Percentiles rank a stretch among this genome's conserved stretches.
Conservation (phyloP, 345 rosid genomes). For the Hypericum perforatum region DNA sequence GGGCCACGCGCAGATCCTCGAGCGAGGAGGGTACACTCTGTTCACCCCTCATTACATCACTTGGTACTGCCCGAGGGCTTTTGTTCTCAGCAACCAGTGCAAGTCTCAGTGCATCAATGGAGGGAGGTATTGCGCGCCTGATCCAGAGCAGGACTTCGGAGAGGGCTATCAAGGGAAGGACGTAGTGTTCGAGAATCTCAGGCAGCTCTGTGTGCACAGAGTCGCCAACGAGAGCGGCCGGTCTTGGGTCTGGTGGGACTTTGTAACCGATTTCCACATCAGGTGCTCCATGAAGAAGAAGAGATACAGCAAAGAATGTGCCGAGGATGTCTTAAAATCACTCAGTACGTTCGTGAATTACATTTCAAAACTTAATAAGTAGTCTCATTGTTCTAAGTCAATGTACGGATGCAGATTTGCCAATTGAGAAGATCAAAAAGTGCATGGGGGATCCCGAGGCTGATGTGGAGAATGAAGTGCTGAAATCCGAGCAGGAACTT, state of each 20-base stretch:
- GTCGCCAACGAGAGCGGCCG: conserved; percentile 57
- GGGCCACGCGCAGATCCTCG: conserved; percentile 93
- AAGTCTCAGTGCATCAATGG: conserved; percentile 93
- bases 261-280: conserved; percentile 86
- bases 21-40: conserved; percentile 64
- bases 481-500: conserved; percentile 62
- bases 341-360: conserved; percentile 43
- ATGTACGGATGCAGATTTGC: conserved; percentile 38
- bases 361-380: no score
- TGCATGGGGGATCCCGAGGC: conserved; percentile 95
- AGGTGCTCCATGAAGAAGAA: conserved; percentile 95
- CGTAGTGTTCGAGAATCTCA: conserved; percentile 81
- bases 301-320: conserved; percentile 76
- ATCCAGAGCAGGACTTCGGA: conserved; percentile 85
- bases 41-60: conserved; percentile 95
- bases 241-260: conserved; percentile 99
- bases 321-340: conserved; percentile 61
- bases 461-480: conserved; percentile 73
- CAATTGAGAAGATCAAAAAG: conserved; percentile 60
- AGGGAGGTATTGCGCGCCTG: conserved; percentile 96
- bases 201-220: conserved; percentile 92
- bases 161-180: conserved; percentile 85
- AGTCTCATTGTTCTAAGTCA: no score
- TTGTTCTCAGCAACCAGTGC: conserved; percentile 54
- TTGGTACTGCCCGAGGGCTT: conserved; percentile 80